These are phyloP conservation scores for Nicotiana undulata DNA, from an alignment of 257 asterid genomes.

Conservation along the genomic window DNA sequence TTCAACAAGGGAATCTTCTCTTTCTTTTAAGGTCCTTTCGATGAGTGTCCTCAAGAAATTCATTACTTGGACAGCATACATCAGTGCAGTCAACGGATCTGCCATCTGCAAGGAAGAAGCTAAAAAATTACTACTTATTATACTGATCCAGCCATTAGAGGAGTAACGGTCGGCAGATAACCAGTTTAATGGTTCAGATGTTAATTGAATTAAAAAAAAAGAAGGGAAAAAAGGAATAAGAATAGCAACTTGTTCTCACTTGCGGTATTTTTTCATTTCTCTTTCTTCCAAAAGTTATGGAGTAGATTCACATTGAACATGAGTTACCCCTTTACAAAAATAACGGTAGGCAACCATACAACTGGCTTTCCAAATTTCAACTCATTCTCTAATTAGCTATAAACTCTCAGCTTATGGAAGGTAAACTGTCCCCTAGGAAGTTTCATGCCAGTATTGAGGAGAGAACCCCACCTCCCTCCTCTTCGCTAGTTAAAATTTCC, in stretches of 20 bases:
- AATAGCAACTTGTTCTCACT: neutral
- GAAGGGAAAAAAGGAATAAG: neutral
- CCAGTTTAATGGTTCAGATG: neutral
- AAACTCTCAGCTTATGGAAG: neutral
- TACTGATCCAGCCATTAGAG: neutral
- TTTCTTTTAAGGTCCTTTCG: conserved; percentile 68
- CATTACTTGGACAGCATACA: conserved; percentile 96
- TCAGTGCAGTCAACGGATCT: conserved; percentile 81
- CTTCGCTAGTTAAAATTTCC: neutral
- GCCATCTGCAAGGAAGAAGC: conserved; percentile 52
- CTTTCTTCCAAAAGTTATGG: neutral
- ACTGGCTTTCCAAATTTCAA: neutral
- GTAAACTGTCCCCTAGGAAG: neutral
- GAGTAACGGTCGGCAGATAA: neutral
- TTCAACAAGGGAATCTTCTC: conserved; percentile 49
- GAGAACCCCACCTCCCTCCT: neutral
- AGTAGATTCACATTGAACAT: neutral
- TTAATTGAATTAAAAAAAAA: neutral
- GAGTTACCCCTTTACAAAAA: neutral
- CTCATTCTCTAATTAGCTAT: neutral
- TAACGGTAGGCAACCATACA: neutral
- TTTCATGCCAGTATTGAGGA: neutral
- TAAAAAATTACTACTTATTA: neutral
- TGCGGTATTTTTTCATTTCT: neutral
- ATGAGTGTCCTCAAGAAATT: conserved; percentile 81